phyloP scores from a whole-genome alignment of 768 basidiomycete genomes.

The Serpula lacrymans region DNA sequence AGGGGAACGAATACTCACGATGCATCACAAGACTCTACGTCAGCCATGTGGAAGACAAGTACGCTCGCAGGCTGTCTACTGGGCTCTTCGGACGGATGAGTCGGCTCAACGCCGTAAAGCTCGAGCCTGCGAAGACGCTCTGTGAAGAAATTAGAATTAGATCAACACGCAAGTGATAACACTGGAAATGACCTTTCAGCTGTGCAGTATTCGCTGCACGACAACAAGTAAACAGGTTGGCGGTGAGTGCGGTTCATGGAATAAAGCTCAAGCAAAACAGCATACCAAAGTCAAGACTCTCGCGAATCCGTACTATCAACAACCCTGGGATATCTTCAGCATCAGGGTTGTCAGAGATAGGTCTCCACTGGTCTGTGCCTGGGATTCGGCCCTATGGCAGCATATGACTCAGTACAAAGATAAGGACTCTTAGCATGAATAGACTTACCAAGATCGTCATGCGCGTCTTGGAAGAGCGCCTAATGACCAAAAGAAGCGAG shows the following conservation, averaged over 20 bases:
- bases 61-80: constrained; percentile 69
- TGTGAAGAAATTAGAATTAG: constrained; percentile 21
- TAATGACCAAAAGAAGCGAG: constrained; percentile 85
- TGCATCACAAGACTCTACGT: constrained; percentile 88
- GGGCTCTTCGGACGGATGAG: constrained; percentile 89
- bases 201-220: constrained; percentile 86
- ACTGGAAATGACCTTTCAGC: constrained; percentile 65
- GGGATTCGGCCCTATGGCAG: constrained; percentile 72
- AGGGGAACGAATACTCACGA: constrained; percentile 63
- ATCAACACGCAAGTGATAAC: too few relatives aligned
- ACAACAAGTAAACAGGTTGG: constrained; percentile 4
- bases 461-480: constrained; percentile 81
- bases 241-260: constrained; percentile 1
- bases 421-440: constrained; percentile 2
- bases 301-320: constrained; percentile 85
- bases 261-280: constrained; percentile 8
- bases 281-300: constrained; percentile 88
- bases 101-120: constrained; percentile 74
- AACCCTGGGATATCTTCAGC: constrained; percentile 79
- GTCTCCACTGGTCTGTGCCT: constrained; percentile 86
- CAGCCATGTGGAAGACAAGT: constrained; percentile 90
- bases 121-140: constrained; percentile 84
- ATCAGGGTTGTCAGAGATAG: constrained; percentile 84
- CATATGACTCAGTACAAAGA: not conserved
- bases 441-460: constrained; percentile 82